phyloP scores from a whole-genome alignment of 1,284 basidiomycete species.

The Heterobasidion parviporum region DNA sequence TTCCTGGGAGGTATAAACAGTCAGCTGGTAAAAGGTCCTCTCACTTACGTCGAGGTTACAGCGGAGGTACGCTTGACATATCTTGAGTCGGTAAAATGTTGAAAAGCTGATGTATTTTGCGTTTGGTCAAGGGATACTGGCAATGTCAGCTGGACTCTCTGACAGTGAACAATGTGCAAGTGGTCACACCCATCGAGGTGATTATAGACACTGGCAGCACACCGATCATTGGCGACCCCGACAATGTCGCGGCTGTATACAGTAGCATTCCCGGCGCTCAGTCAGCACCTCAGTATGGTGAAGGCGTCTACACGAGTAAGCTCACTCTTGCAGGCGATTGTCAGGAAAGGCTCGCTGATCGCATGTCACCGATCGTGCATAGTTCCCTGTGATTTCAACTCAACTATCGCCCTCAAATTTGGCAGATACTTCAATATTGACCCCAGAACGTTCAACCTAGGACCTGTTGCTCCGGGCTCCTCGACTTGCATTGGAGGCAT shows the following conservation, averaged over 20 bases:
- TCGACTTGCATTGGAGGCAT: conserved; percentile 16
- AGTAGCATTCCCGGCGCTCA: conserved; percentile 2
- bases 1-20: conserved; percentile 29
- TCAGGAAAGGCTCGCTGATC: too few species aligned
- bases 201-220: conserved; percentile 8
- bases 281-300: neutral
- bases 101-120: neutral
- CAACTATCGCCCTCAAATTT: conserved; percentile 13
- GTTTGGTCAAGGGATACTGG: conserved; percentile 16
- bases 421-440: conserved; percentile 15
- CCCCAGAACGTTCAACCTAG: conserved; percentile 14
- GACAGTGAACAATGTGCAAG: conserved; percentile 8
- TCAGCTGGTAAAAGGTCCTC: conserved; percentile 9
- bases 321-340: neutral
- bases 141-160: conserved; percentile 15
- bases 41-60: conserved; percentile 16
- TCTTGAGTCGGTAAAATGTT: conserved; percentile 8
- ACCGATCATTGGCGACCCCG: neutral
- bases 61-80: conserved; percentile 9
- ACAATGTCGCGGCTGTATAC: neutral
- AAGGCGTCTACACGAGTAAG: conserved; percentile 7
- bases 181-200: conserved; percentile 1
- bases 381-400: conserved; percentile 18
- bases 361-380: too few species aligned
- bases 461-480: conserved; percentile 6